Conservation (phyloP, 495 filamentous ascomycete species). For the Hypoxylon crocopeplum region DNA sequence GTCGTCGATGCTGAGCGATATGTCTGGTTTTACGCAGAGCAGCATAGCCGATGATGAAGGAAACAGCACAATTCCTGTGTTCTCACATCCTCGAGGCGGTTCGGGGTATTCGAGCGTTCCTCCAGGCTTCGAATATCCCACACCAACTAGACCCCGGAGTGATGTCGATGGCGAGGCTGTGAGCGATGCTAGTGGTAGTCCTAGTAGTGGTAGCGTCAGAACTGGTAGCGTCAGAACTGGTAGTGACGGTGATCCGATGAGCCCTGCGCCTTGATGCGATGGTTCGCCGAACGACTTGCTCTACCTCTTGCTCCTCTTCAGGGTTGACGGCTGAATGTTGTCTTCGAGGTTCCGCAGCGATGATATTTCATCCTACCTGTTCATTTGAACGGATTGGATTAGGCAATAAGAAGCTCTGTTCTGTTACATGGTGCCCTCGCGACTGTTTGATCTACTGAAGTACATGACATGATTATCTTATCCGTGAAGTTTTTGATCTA, state of each 20-base stretch:
- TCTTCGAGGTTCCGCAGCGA: constrained; percentile 15
- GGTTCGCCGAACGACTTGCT: constrained; percentile 6
- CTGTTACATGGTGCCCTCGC: constrained; percentile 3
- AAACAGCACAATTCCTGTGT: constrained; percentile 11
- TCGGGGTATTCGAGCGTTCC: constrained; percentile 21
- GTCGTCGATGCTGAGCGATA: constrained; percentile 71
- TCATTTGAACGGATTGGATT: constrained; percentile 25
- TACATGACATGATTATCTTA: constrained; percentile 22
- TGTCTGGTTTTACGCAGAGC: constrained; percentile 70
- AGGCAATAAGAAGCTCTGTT: constrained; percentile 35
- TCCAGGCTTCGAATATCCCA: constrained; percentile 34
- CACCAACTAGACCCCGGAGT: constrained; percentile 21
- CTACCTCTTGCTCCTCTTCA: background rate
- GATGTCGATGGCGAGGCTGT: constrained; percentile 7
- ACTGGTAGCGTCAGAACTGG: constrained; percentile 33
- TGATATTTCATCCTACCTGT: constrained; percentile 14
- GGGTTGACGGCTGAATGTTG: constrained; percentile 2
- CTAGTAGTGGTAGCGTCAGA: constrained; percentile 30
- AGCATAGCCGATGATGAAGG: constrained; percentile 45
- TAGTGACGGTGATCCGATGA: constrained; percentile 37
- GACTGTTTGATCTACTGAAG: background rate
- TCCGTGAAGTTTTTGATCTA: no score
- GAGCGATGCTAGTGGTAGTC: constrained; percentile 35
- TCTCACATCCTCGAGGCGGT: constrained; percentile 10
- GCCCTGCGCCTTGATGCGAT: constrained; percentile 31